phyloP scores from a whole-genome alignment of 768 basidiomycete genomes.

The Lepiota brunneoincarnata region DNA sequence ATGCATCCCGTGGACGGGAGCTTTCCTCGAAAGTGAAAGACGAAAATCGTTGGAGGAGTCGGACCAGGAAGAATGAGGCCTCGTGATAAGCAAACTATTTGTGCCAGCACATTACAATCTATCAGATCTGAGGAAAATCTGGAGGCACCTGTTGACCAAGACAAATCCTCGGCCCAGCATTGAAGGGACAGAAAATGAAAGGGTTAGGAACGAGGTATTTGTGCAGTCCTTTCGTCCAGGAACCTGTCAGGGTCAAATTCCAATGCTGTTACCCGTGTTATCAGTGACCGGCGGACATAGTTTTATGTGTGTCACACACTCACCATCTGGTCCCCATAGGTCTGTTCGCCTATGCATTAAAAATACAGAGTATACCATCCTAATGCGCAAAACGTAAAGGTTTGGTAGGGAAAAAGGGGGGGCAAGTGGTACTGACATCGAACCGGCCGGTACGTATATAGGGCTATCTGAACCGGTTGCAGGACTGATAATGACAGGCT shows the following conservation, averaged over 20 bases:
- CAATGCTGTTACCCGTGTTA: constrained; percentile 28
- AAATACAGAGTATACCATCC: constrained; percentile 31
- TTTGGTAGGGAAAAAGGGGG: too few relatives aligned
- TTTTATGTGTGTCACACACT: constrained; percentile 1
- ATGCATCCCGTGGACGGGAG: constrained; percentile 18
- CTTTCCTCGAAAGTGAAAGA: too few relatives aligned
- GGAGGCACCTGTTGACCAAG: constrained; percentile 29
- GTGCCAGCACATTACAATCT: too few relatives aligned
- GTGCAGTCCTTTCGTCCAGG: constrained; percentile 46
- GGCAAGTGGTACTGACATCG: too few relatives aligned
- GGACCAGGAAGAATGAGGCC: constrained; percentile 49
- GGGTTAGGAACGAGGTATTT: constrained; percentile 46
- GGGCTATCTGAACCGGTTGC: too few relatives aligned
- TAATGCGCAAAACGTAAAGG: not conserved
- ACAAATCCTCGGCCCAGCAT: constrained; percentile 36
- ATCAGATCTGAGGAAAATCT: constrained; percentile 34
- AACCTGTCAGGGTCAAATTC: constrained; percentile 57
- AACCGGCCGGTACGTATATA: too few relatives aligned
- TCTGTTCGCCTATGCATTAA: constrained; percentile 49
- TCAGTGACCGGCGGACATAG: not conserved
- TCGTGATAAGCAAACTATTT: too few relatives aligned
- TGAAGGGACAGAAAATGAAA: constrained; percentile 39
- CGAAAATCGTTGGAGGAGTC: constrained; percentile 48
- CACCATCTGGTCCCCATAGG: constrained; percentile 56
- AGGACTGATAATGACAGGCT: not conserved